Conservation (phyloP, 2,329 filamentous ascomycete species). For the Diaporthe sp. region DNA sequence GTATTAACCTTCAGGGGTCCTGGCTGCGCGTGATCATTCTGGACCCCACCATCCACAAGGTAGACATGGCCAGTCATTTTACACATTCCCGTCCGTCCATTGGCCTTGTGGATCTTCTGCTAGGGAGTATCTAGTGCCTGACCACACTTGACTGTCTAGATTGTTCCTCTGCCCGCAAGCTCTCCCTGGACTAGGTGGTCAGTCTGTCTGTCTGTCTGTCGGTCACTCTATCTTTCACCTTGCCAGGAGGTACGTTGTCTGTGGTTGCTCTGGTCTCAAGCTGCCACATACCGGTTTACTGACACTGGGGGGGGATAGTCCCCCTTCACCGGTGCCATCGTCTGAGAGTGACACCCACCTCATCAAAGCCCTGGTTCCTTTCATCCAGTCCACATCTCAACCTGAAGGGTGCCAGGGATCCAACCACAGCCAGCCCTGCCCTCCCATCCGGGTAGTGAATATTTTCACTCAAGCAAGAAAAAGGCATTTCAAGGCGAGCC, state of each 20-base stretch:
- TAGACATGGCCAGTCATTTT: conserved; percentile 20
- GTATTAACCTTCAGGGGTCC: conserved; percentile 22
- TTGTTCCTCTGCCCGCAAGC: background rate
- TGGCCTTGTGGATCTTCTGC: conserved; percentile 13
- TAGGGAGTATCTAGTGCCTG: conserved; percentile 24
- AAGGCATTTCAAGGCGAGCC: background rate
- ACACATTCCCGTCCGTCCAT: conserved; percentile 20
- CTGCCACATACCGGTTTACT: background rate
- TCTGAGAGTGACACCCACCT: conserved; percentile 7
- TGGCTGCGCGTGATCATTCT: conserved; percentile 29
- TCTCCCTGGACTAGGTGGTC: background rate
- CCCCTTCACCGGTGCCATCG: background rate
- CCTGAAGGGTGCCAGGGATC: background rate
- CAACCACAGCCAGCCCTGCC: background rate
- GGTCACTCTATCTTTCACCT: background rate
- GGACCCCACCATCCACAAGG: conserved; percentile 28
- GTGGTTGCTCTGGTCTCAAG: background rate
- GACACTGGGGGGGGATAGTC: background rate
- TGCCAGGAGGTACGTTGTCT: background rate
- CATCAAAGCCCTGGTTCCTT: background rate
- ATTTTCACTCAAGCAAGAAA: conserved; percentile 1
- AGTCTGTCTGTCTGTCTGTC: background rate
- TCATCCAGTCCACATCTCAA: background rate
- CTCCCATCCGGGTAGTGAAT: background rate
- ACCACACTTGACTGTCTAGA: background rate